A percentile compares a stretch with the other conserved stretches of the same genome.
phyloP scores from a whole-genome alignment of 1,284 basidiomycete genomes.

The Coniophora puteana region DNA sequence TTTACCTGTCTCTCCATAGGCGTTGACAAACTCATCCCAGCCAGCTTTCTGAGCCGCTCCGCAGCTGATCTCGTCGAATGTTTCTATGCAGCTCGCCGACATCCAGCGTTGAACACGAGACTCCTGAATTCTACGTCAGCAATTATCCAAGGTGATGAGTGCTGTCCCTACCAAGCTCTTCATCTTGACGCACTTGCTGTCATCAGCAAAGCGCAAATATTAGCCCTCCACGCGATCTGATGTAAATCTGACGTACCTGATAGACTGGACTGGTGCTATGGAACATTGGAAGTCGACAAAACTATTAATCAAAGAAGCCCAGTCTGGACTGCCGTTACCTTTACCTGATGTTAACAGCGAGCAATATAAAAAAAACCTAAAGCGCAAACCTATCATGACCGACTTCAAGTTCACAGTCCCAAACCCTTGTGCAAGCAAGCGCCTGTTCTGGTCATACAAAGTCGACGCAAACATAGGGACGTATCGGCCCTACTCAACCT shows the following conservation, averaged over 20 bases:
- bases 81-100: slow-evolving; percentile 37
- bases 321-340: slow-evolving; percentile 28
- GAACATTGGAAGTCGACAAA: slow-evolving; percentile 15
- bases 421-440: slow-evolving; percentile 40
- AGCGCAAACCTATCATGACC: slow-evolving; percentile 51
- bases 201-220: background rate
- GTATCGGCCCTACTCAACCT: slow-evolving; percentile 48
- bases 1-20: slow-evolving; percentile 32
- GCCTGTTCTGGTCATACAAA: slow-evolving; percentile 57
- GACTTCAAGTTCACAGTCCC: slow-evolving; percentile 60
- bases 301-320: slow-evolving; percentile 4
- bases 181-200: slow-evolving; percentile 43
- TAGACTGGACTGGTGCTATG: slow-evolving; percentile 25
- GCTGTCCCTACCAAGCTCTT: slow-evolving; percentile 40
- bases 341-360: background rate
- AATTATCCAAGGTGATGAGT: background rate
- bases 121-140: slow-evolving; percentile 25
- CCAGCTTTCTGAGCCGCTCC: slow-evolving; percentile 45
- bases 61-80: slow-evolving; percentile 47
- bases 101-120: slow-evolving; percentile 38
- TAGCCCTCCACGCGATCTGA: slow-evolving; percentile 11
- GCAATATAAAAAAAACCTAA: background rate
- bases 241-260: slow-evolving; percentile 25
- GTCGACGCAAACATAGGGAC: slow-evolving; percentile 63
- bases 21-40: slow-evolving; percentile 20